Evolutionary conservation across 495 filamentous ascomycete genomes (phyloP).

Genomic region (Tuber magnatum): DNA sequence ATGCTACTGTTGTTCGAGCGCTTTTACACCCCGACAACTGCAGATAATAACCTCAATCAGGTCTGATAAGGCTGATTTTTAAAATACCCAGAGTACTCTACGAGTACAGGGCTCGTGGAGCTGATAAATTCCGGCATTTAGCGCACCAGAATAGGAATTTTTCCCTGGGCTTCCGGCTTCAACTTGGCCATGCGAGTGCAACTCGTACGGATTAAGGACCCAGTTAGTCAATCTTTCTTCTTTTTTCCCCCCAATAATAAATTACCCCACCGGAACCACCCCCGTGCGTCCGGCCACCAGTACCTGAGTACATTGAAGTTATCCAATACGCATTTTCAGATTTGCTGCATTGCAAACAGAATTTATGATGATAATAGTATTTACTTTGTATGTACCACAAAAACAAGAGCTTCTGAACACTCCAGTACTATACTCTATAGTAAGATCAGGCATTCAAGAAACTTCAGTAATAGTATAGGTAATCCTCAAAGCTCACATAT

Average conservation of each 20-base stretch:
- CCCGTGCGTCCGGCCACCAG: no score
- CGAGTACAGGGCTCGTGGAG: no score
- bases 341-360: not conserved
- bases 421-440: not conserved
- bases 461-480: not conserved
- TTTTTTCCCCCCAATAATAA: not conserved
- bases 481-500: not conserved
- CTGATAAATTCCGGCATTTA: not conserved
- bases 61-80: not conserved
- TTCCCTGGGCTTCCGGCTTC: not conserved
- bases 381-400: not conserved
- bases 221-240: no score
- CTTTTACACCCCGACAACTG: not conserved
- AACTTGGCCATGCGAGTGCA: not conserved
- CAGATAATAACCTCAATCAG: not conserved
- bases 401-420: not conserved
- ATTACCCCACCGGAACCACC: no score
- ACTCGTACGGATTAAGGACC: not conserved
- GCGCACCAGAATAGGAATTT: not conserved
- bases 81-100: no score
- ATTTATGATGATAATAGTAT: not conserved
- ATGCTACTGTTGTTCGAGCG: not conserved
- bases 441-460: not conserved
- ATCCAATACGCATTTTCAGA: not conserved
- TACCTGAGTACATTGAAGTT: no score